Percentiles rank a stretch among this genome's conserved stretches.
Conservation (phyloP, 306 rosid genomes). For the Inga oerstediana region DNA sequence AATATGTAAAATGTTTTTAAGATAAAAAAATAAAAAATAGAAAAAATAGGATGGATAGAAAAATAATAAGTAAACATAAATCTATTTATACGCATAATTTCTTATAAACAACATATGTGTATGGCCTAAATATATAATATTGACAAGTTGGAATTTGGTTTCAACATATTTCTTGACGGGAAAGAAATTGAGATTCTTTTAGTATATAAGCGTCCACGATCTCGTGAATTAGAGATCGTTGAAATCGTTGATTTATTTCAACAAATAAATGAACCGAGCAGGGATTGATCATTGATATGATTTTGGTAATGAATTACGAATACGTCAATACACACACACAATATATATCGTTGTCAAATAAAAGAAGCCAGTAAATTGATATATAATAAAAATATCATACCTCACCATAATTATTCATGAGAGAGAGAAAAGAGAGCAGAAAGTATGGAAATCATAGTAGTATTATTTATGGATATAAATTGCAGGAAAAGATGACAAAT, state of each 20-base stretch:
- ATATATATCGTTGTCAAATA: conserved; percentile 41
- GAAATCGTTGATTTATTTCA: conserved; percentile 31
- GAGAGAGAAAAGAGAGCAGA: background rate
- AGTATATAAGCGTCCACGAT: background rate
- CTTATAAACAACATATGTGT: background rate
- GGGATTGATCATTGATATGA: conserved; percentile 42
- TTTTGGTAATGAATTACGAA: conserved; percentile 38
- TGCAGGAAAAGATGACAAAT: conserved; percentile 34
- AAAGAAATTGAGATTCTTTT: background rate
- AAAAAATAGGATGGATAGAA: background rate
- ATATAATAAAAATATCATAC: conserved; percentile 26
- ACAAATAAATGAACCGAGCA: conserved; percentile 58
- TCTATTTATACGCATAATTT: background rate
- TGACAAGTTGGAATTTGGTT: background rate
- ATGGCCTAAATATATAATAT: background rate
- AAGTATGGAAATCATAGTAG: conserved; percentile 32
- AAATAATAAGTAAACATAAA: background rate
- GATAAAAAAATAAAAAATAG: background rate
- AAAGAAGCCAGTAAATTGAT: conserved; percentile 47
- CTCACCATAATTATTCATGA: conserved; percentile 55
- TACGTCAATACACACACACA: conserved; percentile 1
- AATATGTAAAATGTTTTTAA: background rate
- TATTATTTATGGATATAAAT: conserved; percentile 5
- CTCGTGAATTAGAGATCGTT: background rate
- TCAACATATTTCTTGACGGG: background rate